Conservation (phyloP, 306 rosid genomes). For the Quercus robur region DNA sequence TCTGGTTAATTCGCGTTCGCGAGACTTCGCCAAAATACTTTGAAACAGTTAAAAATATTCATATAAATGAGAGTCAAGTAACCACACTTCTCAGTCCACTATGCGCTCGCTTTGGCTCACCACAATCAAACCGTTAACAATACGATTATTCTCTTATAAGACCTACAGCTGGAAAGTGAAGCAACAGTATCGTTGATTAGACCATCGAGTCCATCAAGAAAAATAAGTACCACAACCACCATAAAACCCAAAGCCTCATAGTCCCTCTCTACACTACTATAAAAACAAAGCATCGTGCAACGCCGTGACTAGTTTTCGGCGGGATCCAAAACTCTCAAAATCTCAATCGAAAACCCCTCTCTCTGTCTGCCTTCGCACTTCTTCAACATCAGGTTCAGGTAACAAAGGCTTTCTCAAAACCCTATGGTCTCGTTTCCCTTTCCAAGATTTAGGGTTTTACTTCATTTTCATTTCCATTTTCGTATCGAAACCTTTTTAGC, state of each 20-base stretch:
- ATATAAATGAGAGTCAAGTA: not conserved
- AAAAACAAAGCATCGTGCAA: not conserved
- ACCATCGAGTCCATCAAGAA: not conserved
- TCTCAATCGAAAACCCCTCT: not conserved
- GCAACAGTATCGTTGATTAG: not conserved
- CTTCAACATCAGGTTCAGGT: constrained; percentile 32
- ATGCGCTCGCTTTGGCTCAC: not conserved
- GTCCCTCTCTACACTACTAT: not conserved
- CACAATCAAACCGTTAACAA: not conserved
- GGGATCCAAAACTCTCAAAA: constrained; percentile 23
- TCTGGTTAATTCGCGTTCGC: not conserved
- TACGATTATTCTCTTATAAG: no score
- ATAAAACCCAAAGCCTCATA: not conserved
- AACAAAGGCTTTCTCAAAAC: not conserved
- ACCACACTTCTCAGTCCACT: not conserved
- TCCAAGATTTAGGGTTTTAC: constrained; percentile 22
- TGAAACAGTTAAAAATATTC: not conserved
- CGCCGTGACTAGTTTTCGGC: constrained; percentile 24
- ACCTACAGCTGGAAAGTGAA: not conserved
- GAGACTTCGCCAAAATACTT: not conserved
- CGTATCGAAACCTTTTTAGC: not conserved
- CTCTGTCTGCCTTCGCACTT: not conserved
- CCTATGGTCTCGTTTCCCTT: not conserved
- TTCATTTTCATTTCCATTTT: not conserved
- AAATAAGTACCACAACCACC: not conserved